Evolutionary conservation across 345 rosid genomes (phyloP).

Genomic region (Salix udensis): DNA sequence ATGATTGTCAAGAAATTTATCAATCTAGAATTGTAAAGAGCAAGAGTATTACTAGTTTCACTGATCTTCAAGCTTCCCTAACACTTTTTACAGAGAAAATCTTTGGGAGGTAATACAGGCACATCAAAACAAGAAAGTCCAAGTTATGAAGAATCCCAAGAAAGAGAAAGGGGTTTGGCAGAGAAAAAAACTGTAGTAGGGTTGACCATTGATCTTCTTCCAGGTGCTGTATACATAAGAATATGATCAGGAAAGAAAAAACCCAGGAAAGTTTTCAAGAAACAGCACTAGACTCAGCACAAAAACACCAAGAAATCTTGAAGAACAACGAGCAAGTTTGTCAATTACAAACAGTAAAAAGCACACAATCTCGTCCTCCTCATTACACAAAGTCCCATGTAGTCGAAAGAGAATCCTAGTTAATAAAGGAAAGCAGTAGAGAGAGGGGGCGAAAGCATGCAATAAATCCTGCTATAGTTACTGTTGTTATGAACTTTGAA

Average conservation of each 20-base stretch:
- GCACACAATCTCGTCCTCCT: not conserved
- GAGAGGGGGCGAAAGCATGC: slow-evolving; percentile 5
- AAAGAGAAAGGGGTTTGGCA: not conserved
- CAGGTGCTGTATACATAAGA: not conserved
- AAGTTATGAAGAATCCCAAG: not conserved
- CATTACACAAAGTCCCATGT: not conserved
- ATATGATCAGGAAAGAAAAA: not conserved
- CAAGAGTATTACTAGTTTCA: not conserved
- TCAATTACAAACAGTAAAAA: not conserved
- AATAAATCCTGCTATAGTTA: not conserved
- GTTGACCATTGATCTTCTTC: not conserved
- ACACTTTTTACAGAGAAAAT: not conserved
- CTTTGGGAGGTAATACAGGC: not conserved
- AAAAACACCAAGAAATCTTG: not conserved
- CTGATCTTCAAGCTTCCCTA: not conserved
- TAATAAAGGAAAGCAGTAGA: not conserved
- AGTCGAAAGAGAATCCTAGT: not conserved
- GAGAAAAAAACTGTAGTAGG: not conserved
- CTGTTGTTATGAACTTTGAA: not conserved
- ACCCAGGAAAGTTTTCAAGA: not conserved
- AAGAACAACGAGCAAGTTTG: not conserved
- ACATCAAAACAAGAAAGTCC: not conserved
- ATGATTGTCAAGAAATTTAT: not conserved
- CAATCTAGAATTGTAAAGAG: not conserved
- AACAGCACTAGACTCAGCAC: not conserved